phyloP scores from a whole-genome alignment of 1,284 basidiomycete genomes.

The Schizophyllum amplum region DNA sequence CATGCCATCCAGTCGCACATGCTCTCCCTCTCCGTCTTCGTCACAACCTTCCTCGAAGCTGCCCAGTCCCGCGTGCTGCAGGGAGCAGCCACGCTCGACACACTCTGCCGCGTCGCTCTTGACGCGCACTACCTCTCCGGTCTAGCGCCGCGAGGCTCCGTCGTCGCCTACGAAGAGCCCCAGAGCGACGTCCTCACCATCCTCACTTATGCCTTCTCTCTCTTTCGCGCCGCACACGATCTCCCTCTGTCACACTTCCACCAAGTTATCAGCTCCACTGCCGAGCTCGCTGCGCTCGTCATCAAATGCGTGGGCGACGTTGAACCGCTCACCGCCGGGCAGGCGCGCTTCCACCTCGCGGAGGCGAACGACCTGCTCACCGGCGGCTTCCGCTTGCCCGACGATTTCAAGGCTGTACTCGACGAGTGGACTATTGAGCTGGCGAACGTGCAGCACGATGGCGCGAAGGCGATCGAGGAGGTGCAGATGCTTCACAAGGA shows the following conservation, averaged over 20 bases:
- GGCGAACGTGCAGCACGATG: slow-evolving; percentile 53
- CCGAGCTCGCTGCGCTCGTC: slow-evolving; percentile 53
- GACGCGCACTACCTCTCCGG: slow-evolving; percentile 54
- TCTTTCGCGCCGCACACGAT: slow-evolving; percentile 48
- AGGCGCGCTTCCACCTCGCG: slow-evolving; percentile 45
- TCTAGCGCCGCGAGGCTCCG: slow-evolving; percentile 40
- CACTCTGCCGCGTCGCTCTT: slow-evolving; percentile 56
- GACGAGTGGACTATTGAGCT: slow-evolving; percentile 54
- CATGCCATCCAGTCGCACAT: slow-evolving; percentile 46
- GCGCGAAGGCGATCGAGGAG: slow-evolving; percentile 56
- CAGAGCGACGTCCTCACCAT: slow-evolving; percentile 40
- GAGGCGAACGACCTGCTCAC: slow-evolving; percentile 51
- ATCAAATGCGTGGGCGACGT: slow-evolving; percentile 42
- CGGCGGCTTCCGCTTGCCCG: slow-evolving; percentile 34
- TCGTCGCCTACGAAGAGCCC: slow-evolving; percentile 41
- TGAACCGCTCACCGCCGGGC: slow-evolving; percentile 36
- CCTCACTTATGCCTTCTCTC: slow-evolving; percentile 49
- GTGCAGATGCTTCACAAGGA: slow-evolving; percentile 60
- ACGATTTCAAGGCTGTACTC: slow-evolving; percentile 44
- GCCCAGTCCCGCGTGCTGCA: slow-evolving; percentile 47
- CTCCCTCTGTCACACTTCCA: slow-evolving; percentile 56
- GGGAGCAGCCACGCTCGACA: slow-evolving; percentile 54
- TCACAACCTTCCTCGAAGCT: slow-evolving; percentile 44
- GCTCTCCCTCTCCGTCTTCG: slow-evolving; percentile 49
- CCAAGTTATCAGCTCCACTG: slow-evolving; percentile 47